Conservation (phyloP, 805 yeast species). For the Zygotorulaspora sp. region DNA sequence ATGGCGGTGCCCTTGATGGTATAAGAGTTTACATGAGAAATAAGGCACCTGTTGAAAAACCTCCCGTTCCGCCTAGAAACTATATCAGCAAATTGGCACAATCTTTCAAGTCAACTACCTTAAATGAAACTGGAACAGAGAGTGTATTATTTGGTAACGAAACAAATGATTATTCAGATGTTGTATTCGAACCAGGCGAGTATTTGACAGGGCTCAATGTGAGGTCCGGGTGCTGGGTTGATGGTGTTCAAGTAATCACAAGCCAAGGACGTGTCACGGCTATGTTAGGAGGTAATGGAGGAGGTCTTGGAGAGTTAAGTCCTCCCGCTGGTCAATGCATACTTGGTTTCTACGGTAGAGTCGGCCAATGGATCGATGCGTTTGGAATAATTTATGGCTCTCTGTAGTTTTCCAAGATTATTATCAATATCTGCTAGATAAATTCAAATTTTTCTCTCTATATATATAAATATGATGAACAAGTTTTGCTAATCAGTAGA, state of each 20-base stretch:
- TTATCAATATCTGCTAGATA: too few relatives aligned
- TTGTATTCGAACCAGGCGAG: slow-evolving; percentile 56
- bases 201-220: slow-evolving; percentile 53
- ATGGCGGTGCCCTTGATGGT: slow-evolving; percentile 83
- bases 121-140: slow-evolving; percentile 10
- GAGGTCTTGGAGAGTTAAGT: slow-evolving; percentile 54
- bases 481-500: too few relatives aligned
- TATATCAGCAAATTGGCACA: slow-evolving; percentile 35
- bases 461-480: neutral
- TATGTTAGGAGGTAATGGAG: slow-evolving; percentile 63
- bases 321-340: slow-evolving; percentile 60
- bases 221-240: slow-evolving; percentile 84
- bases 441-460: neutral
- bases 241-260: slow-evolving; percentile 74
- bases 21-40: slow-evolving; percentile 46
- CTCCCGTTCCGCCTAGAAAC: slow-evolving; percentile 47
- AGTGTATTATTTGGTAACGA: slow-evolving; percentile 47
- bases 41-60: slow-evolving; percentile 19
- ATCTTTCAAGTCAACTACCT: slow-evolving; percentile 20
- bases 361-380: slow-evolving; percentile 68
- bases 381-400: slow-evolving; percentile 59
- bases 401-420: neutral
- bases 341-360: slow-evolving; percentile 68
- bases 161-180: slow-evolving; percentile 50
- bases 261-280: slow-evolving; percentile 48